These are phyloP conservation scores for Suillus clintonianus DNA, from an alignment of 768 basidiomycete genomes.

Conservation along the genomic window DNA sequence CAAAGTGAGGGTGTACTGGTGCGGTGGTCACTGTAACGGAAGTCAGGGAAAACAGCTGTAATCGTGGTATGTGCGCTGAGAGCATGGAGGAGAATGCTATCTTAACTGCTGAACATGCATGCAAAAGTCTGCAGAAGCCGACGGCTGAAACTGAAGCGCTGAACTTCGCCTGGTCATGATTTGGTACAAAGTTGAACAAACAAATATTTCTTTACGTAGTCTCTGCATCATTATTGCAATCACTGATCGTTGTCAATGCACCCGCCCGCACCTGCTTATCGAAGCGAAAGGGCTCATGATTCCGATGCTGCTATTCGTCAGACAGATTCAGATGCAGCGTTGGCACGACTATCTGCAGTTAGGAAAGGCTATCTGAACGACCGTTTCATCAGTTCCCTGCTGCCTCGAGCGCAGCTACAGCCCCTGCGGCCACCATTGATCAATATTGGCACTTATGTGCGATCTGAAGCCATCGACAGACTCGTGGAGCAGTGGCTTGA, in stretches of 20 bases:
- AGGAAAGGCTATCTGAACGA: conserved; percentile 79
- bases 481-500: conserved; percentile 70
- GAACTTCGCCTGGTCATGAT: too few species aligned
- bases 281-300: conserved; percentile 35
- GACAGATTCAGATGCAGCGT: conserved; percentile 82
- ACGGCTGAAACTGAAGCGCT: too few species aligned
- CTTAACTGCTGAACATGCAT: too few species aligned
- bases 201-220: background rate
- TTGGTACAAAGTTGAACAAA: background rate
- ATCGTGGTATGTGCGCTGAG: background rate
- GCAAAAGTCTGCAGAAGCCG: too few species aligned
- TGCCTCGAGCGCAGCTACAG: conserved; percentile 66
- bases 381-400: conserved; percentile 66
- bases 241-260: background rate
- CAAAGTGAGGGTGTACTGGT: background rate
- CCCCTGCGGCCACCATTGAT: conserved; percentile 79
- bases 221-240: background rate
- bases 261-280: background rate
- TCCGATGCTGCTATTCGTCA: conserved; percentile 66
- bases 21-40: background rate
- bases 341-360: conserved; percentile 85
- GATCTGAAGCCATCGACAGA: conserved; percentile 76
- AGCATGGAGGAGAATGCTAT: background rate
- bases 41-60: background rate
- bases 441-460: conserved; percentile 91